Evolutionary conservation across 768 basidiomycete genomes (phyloP), one percentile per base, ranked within the genome.

Genomic region (Boletus tylopilopsis): DNA sequence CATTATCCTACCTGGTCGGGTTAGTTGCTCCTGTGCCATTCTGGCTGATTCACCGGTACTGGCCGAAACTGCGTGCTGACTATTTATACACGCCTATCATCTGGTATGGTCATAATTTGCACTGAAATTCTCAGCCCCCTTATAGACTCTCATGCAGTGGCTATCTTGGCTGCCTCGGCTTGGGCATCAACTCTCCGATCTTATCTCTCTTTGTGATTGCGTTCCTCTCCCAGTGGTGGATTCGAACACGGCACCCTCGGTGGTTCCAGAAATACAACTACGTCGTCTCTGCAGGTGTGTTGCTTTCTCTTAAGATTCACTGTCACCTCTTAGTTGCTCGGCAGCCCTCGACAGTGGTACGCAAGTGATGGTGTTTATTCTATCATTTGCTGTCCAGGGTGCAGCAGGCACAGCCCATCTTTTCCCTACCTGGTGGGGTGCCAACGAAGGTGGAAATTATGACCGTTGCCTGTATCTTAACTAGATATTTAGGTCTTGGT

Each of bases 391-490:
- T 0, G 76, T 81, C 0, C 73, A 75, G 45, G 80, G 80, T 16
- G 78, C 74, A 6, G 68, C 74, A 3, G 79, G 79, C 16, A 59
- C 64, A 1, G 59, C 77, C 1, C 74, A 78, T 54, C 53, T 76
- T 18, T 80, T 80, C 66, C 76, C 79, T 16, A 54, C 70, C 45
- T 80, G 79, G 80, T 80, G 77, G 80, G 76, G 77, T 18, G 78
- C 78, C 6, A 79, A 81, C 56, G 77, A 80, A 49, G 60, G 57
- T 34, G 78, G 76, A 57, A 68, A 73, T 57, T 70, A 64, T 19
- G 64, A 64, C 30, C 57, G 24, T 12, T 67, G 63, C 35, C 19
- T 51, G 42, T 27, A 39, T 30, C 29, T 30, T 30, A 13, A 13
- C 13, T 30, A 30, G 29, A 30, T 6, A 29, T 29, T n/a, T n/a